Evolutionary conservation across 345 rosid species (phyloP).

Genomic region (Mangifera indica): DNA sequence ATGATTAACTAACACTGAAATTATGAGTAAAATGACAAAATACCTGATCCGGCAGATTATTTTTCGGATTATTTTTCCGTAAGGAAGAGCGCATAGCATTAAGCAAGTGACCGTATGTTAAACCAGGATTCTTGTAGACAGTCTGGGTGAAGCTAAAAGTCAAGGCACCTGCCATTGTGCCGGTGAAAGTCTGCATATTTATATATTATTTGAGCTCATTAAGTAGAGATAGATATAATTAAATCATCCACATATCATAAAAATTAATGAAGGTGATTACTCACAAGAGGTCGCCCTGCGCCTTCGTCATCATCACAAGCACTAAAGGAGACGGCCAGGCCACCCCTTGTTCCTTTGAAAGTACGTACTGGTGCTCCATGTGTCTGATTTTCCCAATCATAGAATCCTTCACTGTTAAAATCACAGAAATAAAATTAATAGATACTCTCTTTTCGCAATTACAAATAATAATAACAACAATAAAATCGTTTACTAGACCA

Average conservation of each 20-base stretch:
- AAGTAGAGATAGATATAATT: too few species aligned
- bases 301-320: slow-evolving; percentile 65
- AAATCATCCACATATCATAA: too few species aligned
- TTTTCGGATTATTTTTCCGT: slow-evolving; percentile 11
- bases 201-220: too few species aligned
- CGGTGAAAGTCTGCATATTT: slow-evolving; percentile 55
- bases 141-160: slow-evolving; percentile 80
- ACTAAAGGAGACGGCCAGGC: slow-evolving; percentile 63
- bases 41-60: neutral
- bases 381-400: slow-evolving; percentile 59
- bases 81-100: slow-evolving; percentile 48
- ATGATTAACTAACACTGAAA: too few species aligned
- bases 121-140: slow-evolving; percentile 50
- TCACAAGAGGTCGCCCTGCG: slow-evolving; percentile 53
- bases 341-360: slow-evolving; percentile 74
- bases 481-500: neutral
- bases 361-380: neutral
- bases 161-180: slow-evolving; percentile 60
- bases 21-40: too few species aligned
- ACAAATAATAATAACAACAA: too few species aligned
- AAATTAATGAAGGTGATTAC: slow-evolving; percentile 4
- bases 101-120: slow-evolving; percentile 64
- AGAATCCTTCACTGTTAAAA: slow-evolving; percentile 56
- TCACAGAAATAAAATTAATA: neutral
- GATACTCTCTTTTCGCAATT: too few species aligned